Base-by-base conservation (phyloP, 805 yeast genomes). In the Saturnispora silvae region DNA sequence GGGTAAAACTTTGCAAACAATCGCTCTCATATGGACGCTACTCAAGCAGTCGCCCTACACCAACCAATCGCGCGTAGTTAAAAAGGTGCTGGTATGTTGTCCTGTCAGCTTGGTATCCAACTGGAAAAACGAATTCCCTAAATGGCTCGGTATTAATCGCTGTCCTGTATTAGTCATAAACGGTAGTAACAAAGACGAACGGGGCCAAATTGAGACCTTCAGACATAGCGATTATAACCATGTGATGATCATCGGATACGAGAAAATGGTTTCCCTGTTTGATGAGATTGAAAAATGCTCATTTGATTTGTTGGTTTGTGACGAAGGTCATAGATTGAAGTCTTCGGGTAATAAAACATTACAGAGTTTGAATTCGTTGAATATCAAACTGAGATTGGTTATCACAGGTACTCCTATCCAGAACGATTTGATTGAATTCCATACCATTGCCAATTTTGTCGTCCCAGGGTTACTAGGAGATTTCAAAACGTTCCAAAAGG, bases 301-400 rank as follows among this genome's bases (percentile, higher is more conserved):
- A 3, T 61, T 74, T 43, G 97, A 86, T 53, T 46, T 92, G 14
- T 60, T 92, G 15, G 72, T 92, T 1, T 92, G 96, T 56, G 98
- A 92, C 56, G 98, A 92, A 53, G 98, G 97, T 3, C 98, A 92
- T 55, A 65, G 95, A 34, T 65, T 92, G 46, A 92, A 89, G 49
- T 82, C 75, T 47, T 65, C 74, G 4, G 62, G 75, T 8, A 84
- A 82, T 41, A 86, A 84, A 54, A 75, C 81, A 0, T 61, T 85
- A 35, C 75, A 74, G 41, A 73, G 77, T 0, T 60, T 89, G 36
- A 72, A 70, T 28, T 49, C 64, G 1, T 56, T 86, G 14, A 60
- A 74, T 29, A 67, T 79, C 4, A 63, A 63, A 6, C 71, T 65
- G 30, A 73, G 79, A 42, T 61, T 89, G 2, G 50, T 89, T 4